These are phyloP conservation scores for Colletotrichum sp. DNA, from an alignment of 2,329 filamentous ascomycete genomes.

Conservation along the genomic window DNA sequence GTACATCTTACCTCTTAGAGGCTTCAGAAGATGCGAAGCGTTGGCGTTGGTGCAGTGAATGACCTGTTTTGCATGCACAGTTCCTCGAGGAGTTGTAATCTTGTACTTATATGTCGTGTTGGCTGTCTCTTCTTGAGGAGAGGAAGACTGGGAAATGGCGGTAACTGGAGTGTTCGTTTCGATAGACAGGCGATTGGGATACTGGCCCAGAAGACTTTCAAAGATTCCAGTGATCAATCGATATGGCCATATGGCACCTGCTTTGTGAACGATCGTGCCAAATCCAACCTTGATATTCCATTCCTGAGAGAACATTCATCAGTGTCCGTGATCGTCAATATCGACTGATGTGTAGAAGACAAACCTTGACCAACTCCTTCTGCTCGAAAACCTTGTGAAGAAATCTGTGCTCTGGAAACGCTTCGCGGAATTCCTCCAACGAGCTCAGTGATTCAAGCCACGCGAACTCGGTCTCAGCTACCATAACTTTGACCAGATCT, in stretches of 20 bases:
- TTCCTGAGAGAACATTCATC: not conserved
- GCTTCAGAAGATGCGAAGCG: not conserved
- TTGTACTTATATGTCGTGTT: not conserved
- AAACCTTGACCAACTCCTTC: not conserved
- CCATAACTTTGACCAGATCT: not conserved
- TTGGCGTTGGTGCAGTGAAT: not conserved
- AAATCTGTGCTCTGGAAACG: not conserved
- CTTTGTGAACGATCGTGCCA: not conserved
- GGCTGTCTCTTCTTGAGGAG: rapidly evolving
- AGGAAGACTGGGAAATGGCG: rapidly evolving
- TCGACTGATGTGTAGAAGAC: not conserved
- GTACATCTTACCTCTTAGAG: not conserved
- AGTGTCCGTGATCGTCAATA: rapidly evolving
- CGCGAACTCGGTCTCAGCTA: not conserved
- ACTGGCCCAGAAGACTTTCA: not conserved
- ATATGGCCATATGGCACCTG: not conserved
- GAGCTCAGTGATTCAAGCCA: not conserved
- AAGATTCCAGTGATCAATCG: not conserved
- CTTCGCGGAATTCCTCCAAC: not conserved
- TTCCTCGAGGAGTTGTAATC: not conserved
- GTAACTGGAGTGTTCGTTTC: not conserved
- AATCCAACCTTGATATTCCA: not conserved
- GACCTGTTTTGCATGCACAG: not conserved
- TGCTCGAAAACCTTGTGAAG: not conserved
- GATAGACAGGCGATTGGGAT: not conserved